Base-by-base conservation (phyloP, 1,284 basidiomycete genomes). In the Austropuccinia psidii region DNA sequence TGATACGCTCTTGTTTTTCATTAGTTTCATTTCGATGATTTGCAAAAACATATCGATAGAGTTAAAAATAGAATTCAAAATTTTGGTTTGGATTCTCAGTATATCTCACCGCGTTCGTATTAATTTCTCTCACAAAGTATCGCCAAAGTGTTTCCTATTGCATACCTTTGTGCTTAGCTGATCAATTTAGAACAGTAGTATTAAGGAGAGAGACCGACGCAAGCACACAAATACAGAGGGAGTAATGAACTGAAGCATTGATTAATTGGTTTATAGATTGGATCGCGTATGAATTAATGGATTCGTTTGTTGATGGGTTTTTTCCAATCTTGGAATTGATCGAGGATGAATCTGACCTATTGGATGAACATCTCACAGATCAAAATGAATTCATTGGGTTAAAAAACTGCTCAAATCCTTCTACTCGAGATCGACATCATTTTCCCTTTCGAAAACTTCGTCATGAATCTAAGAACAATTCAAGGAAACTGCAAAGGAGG, bases 251-350 rank as follows among this genome's bases (percentile, higher is more conserved):
- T n/a, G n/a, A n/a, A n/a, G n/a, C n/a, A n/a, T n/a, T n/a, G n/a
- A n/a, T n/a, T n/a, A n/a, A n/a, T n/a, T n/a, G n/a, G n/a, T n/a
- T n/a, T 24, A 35, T 79, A 90, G 92, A 95, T 80, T 97, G 93
- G 93, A 92, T 98, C 76, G 91, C 92, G 0, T 93, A 98, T 80
- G 91, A 89, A 19, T 85, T 97, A 66, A 84, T 97, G 79, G 94
- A 97, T 79, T 95, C 93, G 0, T 88, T 97, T 64, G 92, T 97
- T 37, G 94, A 98, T 80, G 88, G 91, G 0, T 96, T 96, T 82
- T 92, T 93, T 81, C 93, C 94, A 1, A 84, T 93, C 72, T 83
- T 95, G 60, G 85, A 89, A 68, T 88, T 88, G 74, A 88, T 97
- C 54, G 92, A 93, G 79, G 85, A 85, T 61, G 93, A 96, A 79